phyloP scores from a whole-genome alignment of 495 filamentous ascomycete species.

The Aspergillus coremiiformis region DNA sequence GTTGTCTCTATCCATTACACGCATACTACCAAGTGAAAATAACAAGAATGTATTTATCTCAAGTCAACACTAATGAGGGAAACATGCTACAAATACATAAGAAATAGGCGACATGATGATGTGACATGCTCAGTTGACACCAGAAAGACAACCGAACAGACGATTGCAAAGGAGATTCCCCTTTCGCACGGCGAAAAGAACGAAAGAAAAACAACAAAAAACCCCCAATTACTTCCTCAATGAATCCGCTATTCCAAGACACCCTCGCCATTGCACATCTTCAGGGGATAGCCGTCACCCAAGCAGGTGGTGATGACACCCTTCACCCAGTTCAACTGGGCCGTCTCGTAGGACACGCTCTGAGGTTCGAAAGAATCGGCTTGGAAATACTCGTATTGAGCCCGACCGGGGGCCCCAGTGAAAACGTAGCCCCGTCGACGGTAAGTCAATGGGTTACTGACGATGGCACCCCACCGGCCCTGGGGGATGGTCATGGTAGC shows the following conservation, averaged over 20 bases:
- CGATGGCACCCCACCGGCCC: constrained; percentile 13
- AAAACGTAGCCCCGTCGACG: constrained; percentile 11
- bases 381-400: constrained; percentile 9
- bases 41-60: no score
- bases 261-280: constrained; percentile 6
- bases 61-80: no score
- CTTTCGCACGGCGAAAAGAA: no score
- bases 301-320: constrained; percentile 13
- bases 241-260: constrained; percentile 2
- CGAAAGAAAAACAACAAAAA: no score
- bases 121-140: background rate
- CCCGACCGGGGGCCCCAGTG: constrained; percentile 7
- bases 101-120: background rate
- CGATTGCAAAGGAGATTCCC: background rate
- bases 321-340: constrained; percentile 9
- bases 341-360: background rate
- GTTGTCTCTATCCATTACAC: no score
- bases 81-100: background rate
- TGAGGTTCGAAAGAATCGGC: constrained; percentile 11
- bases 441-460: constrained; percentile 13
- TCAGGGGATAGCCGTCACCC: constrained; percentile 10
- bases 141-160: background rate
- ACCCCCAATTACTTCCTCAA: background rate
- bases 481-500: constrained; percentile 15
- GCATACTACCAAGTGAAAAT: no score